Evolutionary conservation across 2,329 filamentous ascomycete species (phyloP).

Genomic region (Dothistroma pini): DNA sequence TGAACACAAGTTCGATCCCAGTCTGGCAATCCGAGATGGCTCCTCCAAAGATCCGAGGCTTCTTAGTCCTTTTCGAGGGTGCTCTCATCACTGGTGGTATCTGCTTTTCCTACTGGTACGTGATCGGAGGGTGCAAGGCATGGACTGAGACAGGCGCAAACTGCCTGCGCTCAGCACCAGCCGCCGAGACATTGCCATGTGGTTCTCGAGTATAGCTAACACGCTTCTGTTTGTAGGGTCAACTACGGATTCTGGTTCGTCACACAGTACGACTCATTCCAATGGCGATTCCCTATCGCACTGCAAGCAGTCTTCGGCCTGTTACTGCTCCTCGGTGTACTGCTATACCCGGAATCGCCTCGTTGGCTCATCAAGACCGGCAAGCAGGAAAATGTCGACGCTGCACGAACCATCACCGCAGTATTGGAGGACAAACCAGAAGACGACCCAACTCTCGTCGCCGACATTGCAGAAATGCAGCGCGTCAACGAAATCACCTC

Average conservation of each 20-base stretch:
- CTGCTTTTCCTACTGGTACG: constrained; percentile 47
- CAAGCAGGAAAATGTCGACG: constrained; percentile 45
- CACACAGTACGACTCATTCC: constrained; percentile 38
- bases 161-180: too few relatives aligned
- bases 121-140: too few relatives aligned
- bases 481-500: constrained; percentile 10
- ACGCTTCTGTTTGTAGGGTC: constrained; percentile 27
- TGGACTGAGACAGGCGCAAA: too few relatives aligned
- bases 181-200: too few relatives aligned
- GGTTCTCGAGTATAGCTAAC: too few relatives aligned
- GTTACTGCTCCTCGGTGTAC: constrained; percentile 44
- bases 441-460: constrained; percentile 55
- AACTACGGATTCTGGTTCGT: constrained; percentile 35
- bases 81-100: constrained; percentile 60
- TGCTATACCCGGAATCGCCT: constrained; percentile 54
- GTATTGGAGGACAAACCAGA: constrained; percentile 45
- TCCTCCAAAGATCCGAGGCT: constrained; percentile 87
- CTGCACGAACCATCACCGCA: constrained; percentile 54
- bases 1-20: constrained; percentile 39
- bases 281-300: constrained; percentile 53
- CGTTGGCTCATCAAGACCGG: constrained; percentile 45
- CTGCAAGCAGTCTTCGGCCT: constrained; percentile 52
- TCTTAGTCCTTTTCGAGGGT: constrained; percentile 93
- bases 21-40: constrained; percentile 57
- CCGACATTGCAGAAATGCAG: constrained; percentile 46